Base-by-base conservation (phyloP, 106 monocot genomes). In the Platanthera guangdongensis region DNA sequence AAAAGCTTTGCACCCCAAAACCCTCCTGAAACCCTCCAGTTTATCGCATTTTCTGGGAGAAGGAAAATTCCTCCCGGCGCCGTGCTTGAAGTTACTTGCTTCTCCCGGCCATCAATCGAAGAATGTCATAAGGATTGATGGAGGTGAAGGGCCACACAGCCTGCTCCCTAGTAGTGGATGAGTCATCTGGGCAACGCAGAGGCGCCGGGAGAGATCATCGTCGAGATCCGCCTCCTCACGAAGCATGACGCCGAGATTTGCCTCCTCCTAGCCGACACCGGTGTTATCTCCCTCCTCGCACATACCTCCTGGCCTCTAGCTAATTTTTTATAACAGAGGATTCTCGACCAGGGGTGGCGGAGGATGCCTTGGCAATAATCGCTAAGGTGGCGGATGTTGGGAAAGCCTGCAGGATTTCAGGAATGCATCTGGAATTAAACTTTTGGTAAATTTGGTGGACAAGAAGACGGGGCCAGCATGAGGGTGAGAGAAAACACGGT, bases 301-400 rank as follows among this genome's bases (percentile, higher is more conserved):
- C 64, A 39, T 57, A 80, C 79, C 78, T 87, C 32, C 59, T 82
- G 55, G 12, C 28, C 73, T 71, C 64, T 47, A 7, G 48, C 8
- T 8, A 18, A 51, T 45, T 89, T 92, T 80, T 76, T 84, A 6
- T 86, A 3, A 59, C 81, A 5, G 82, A 65, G 49, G 89, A 88
- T 72, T 81, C 68, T 0, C 62, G 91, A 39, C 15, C 57, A 2
- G 94, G 91, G 25, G 51, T 95, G 13, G 81, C 89, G 50, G 95
- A 95, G 84, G 95, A 95, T 76, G 78, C 84, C 32, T 86, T 87
- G 63, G 91, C 91, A 47, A 91, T 95, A 73, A 68, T 95, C 3
- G 82, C 91, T 49, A 91, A 92, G 87, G 82, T 95, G 19, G 95
- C 95, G 95, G 95, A 51, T 91, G 91, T 62, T 71, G 28, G 21